Evolutionary conservation across 148 eudicot genomes (phyloP).

Genomic region (Rhododendron vialii): DNA sequence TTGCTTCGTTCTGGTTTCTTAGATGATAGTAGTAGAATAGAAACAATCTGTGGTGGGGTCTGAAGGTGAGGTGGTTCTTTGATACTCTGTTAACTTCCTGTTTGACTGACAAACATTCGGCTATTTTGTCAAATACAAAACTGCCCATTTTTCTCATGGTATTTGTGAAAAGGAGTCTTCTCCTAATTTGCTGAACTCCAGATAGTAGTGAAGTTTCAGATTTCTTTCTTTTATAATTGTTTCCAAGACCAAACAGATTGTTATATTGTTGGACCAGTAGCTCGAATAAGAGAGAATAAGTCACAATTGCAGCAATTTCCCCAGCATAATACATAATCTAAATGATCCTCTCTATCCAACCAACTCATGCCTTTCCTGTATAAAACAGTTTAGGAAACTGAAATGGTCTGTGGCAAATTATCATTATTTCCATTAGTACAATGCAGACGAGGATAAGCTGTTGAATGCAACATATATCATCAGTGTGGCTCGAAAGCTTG

Average conservation of each 20-base stretch:
- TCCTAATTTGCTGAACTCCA: no score
- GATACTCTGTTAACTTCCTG: background rate
- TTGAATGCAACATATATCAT: slow-evolving; percentile 84
- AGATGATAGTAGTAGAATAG: background rate
- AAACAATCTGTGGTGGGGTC: slow-evolving; percentile 67
- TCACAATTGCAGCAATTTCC: no score
- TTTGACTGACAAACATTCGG: no score
- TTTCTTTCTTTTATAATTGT: background rate
- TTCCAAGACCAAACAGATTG: background rate
- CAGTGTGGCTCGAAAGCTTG: slow-evolving; percentile 95
- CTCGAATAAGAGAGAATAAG: background rate
- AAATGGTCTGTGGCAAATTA: background rate
- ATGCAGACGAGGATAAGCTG: slow-evolving; percentile 84
- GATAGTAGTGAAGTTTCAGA: background rate
- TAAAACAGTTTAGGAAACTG: background rate
- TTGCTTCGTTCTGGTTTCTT: background rate
- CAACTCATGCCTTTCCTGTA: no score
- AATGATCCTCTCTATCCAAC: no score
- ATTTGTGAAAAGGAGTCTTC: background rate
- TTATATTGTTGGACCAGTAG: background rate
- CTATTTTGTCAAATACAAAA: background rate
- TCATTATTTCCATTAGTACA: background rate
- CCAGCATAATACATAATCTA: no score
- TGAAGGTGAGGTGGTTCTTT: slow-evolving; percentile 41
- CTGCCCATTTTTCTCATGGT: background rate